Base-by-base conservation (phyloP, 192 early-diverging fungal genomes). In the Dimargaris xerosporica region DNA sequence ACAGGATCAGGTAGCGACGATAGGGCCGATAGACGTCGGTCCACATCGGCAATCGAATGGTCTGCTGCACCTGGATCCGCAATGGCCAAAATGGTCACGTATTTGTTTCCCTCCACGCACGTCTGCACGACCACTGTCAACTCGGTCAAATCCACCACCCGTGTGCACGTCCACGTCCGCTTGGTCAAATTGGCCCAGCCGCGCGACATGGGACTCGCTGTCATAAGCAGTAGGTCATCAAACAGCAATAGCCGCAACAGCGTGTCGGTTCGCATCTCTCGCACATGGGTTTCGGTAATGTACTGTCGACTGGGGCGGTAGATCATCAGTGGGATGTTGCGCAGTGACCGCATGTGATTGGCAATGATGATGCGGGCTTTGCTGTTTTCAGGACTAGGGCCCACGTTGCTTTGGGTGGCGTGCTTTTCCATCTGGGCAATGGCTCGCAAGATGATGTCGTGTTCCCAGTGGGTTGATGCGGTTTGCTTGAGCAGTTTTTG, bases 31-130 rank as follows among this genome's bases (percentile, higher is more conserved):
- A 43, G n/a, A 12, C 58, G 58, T 19, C 23, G 43, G 19, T 60
- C 58, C 21, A 60, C 12, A 0, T 30, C 25, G 41, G 19, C 1
- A 13, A 26, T 26, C 23, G 29, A 28, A 39, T 56, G 28, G 12
- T 19, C 23, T 3, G 34, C 28, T 6, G n/a, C 12, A 19, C 15
- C 41, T 9, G 28, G 11, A 5, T 21, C 41, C 4, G 17, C 58
- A 17, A 60, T 21, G 11, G 58, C 42, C n/a, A 60, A 23, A n/a
- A 60, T 60, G 42, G 58, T 60, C 16, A 60, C 43, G 43, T 60
- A 34, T 25, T 60, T 60, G 58, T 60, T 60, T 11, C 58, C 58
- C 21, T 60, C 58, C 15, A 44, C 58, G 30, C 58, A 60, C 13
- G 58, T 44, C 23, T 44, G 31, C 34, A 26, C n/a, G 3, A 60